A percentile compares a stretch with the other conserved stretches of the same genome.
Conservation (phyloP, 495 filamentous ascomycete genomes). For the Cladorrhinum samala region DNA sequence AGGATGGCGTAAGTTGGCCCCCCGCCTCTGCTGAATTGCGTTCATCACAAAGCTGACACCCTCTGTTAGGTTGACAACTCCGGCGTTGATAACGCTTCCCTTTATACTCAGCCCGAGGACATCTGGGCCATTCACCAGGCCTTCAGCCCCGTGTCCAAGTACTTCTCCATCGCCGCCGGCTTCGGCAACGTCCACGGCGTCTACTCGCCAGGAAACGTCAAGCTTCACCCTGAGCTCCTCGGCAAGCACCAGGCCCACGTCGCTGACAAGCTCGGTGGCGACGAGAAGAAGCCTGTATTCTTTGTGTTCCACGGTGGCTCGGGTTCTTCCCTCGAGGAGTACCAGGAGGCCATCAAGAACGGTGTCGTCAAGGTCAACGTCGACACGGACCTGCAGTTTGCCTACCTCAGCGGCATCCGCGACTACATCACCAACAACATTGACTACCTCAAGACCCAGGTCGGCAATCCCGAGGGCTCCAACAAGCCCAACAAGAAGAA, state of each 20-base stretch:
- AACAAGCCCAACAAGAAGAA: slow-evolving; percentile 99
- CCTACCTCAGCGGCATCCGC: slow-evolving; percentile 56
- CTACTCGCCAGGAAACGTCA: slow-evolving; percentile 86
- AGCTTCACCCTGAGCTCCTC: slow-evolving; percentile 76
- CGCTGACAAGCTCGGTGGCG: slow-evolving; percentile 57
- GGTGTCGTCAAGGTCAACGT: slow-evolving; percentile 97
- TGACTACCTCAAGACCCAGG: slow-evolving; percentile 77
- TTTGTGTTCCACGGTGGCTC: slow-evolving; percentile 99
- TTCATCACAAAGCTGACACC: too few species aligned
- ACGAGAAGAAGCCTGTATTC: slow-evolving; percentile 84
- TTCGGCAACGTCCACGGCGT: slow-evolving; percentile 97
- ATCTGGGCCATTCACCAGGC: slow-evolving; percentile 79
- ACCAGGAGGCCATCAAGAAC: slow-evolving; percentile 69
- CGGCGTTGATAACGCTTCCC: slow-evolving; percentile 81
- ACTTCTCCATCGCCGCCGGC: slow-evolving; percentile 96
- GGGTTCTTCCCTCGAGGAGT: slow-evolving; percentile 84
- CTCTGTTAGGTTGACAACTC: not conserved
- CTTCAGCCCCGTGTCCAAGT: slow-evolving; percentile 72
- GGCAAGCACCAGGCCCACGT: slow-evolving; percentile 91
- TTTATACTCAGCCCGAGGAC: slow-evolving; percentile 97
- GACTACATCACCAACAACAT: slow-evolving; percentile 93
- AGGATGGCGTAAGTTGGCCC: too few species aligned
- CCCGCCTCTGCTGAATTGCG: too few species aligned
- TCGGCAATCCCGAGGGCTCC: slow-evolving; percentile 91
- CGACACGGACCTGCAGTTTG: slow-evolving; percentile 78